Evolutionary conservation across 1,284 basidiomycete genomes (phyloP), one percentile per base, ranked within the genome.

Genomic region (Cronartium quercuum): DNA sequence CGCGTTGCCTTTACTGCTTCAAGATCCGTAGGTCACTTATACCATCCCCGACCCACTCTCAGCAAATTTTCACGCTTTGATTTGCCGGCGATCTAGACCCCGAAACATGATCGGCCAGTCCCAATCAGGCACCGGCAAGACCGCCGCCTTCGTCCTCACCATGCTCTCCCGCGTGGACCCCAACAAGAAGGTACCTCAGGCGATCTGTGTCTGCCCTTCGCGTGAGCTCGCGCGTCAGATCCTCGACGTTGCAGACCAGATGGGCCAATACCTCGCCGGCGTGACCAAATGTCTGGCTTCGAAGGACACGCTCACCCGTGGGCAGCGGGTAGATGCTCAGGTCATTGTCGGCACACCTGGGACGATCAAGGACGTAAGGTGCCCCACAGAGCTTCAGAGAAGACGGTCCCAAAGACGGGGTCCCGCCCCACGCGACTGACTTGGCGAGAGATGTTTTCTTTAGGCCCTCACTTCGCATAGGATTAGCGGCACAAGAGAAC

Each of bases 81-180:
- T 63, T 74, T 9, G 76, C 44, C 38, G 10, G 44, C 18, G 58
- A 3, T 41, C 3, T 44, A 96, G 94, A 21, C 91, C 94, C 6
- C 90, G 89, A 75, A 98, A 98, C 83, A 95, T 98, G 89, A 98
- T 98, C 82, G 96, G 94, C 10, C 96, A 99, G 84, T 97, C 94
- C 65, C 96, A 99, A 82, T 98, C 96, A 34, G 96, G 96, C 57
- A 99, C 96, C 7, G 96, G 96, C 74, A 99, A 99, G 85, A 98
- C 96, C 3, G 96, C 96, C 6, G 96, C 96, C 1, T 99, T 99
- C 82, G 91, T 94, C 13, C 86, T 99, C 70, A 94, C 94, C 37
- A 98, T 99, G 94, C 87, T 98, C 29, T 94, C 90, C 81, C 89
- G 95, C 42, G 87, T 98, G 75, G 93, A 98, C 83, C 93, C 90